Percentiles rank a stretch among this genome's conserved stretches.
Conservation (phyloP, 306 rosid genomes). For the Vachellia collinsii region DNA sequence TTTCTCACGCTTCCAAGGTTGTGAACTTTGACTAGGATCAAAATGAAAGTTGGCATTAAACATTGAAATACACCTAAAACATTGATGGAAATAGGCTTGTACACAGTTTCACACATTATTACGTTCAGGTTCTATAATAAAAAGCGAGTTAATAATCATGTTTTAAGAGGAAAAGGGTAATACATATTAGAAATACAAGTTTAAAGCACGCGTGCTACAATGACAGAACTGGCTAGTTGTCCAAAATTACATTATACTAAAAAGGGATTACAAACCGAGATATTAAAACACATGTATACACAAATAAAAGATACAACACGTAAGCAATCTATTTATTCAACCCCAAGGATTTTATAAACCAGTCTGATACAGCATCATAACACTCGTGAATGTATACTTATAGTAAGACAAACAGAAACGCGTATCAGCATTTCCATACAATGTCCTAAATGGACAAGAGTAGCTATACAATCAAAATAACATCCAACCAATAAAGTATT, state of each 20-base stretch:
- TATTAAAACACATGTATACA: not conserved
- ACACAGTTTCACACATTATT: not conserved
- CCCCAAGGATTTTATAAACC: not conserved
- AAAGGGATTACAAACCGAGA: not conserved
- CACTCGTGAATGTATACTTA: no score
- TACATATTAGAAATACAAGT: no score
- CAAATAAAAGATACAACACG: not conserved
- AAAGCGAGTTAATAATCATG: no score
- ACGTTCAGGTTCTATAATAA: no score
- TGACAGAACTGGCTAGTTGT: not conserved
- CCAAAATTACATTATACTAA: not conserved
- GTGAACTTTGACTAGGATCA: not conserved
- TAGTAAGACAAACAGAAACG: no score
- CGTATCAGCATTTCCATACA: no score
- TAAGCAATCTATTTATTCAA: not conserved
- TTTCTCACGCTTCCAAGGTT: not conserved
- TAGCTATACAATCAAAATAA: no score
- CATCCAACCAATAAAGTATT: no score
- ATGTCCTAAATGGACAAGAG: no score
- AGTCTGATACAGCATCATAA: not conserved
- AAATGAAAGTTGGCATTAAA: slow-evolving; percentile 14
- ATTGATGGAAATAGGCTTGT: not conserved
- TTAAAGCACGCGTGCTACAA: not conserved
- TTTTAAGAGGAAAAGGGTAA: no score
- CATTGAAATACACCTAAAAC: slow-evolving; percentile 15